Evolutionary conservation across 192 early-diverging fungal genomes (phyloP), one percentile per base, ranked within the genome.

Genomic region (Backusella tarrabulga): DNA sequence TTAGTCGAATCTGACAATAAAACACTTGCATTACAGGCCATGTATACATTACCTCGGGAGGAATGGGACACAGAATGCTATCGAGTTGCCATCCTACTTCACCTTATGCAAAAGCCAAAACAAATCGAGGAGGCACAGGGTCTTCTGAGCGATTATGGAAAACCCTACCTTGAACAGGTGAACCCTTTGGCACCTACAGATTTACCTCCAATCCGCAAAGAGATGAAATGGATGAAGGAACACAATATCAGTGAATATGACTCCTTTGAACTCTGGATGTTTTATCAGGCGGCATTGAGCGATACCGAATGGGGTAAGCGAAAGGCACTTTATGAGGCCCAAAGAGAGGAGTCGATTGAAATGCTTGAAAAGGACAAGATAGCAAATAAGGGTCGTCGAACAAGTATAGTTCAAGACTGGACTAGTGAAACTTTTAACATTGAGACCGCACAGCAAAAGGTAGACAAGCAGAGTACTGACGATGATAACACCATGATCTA

Each of bases 21-120:
- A 1, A 4, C 67, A 32, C 50, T 79, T 15, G 77, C 77, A 34
- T 56, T 74, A 35, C 72, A 79, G 34, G 73, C 77, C 14, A 44
- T 79, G n/a, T 79, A 79, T 23, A 74, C 67, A 21, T 15, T 79
- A 12, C 77, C 77, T 11, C 72, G 77, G 8, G 40, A 73, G n/a
- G 34, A 68, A 29, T 79, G 77, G 77, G 73, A 79, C 26, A 79
- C 77, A 12, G 67, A 52, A 23, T 68, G 66, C 6, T 79, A 79
- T 36, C 73, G 73, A 42, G 26, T 68, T 17, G 77, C 77, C 0
- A 74, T 79, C 2, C 21, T 72, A 34, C 68, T 79, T 38, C 77
- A 79, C 60, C 67, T 74, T 14, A 68, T 79, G 35, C 67, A 74
- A 41, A 44, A 40, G 5, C 77, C 77, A 1, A 66, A 67, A 36